A percentile compares a stretch with the other conserved stretches of the same genome.
Evolutionary conservation across 2,329 filamentous ascomycete genomes (phyloP).

Genomic region (Aspergillus pseudoglaucus): DNA sequence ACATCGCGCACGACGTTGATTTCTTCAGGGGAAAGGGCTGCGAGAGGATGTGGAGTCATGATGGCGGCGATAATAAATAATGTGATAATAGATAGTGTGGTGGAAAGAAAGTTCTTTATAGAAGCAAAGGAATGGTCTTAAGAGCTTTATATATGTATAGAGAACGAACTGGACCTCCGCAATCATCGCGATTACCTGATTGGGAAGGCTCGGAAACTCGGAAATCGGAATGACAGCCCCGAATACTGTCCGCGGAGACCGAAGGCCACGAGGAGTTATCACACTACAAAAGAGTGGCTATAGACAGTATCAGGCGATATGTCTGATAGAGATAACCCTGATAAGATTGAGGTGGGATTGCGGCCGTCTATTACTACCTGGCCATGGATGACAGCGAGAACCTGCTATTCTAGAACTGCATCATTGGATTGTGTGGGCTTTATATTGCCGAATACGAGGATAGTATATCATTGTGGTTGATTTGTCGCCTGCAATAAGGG

Average conservation of each 20-base stretch:
- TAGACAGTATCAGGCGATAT: neutral
- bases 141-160: neutral
- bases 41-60: slow-evolving; percentile 28
- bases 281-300: neutral
- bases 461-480: neutral
- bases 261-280: neutral
- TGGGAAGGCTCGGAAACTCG: neutral
- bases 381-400: neutral
- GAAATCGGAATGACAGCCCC: neutral
- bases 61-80: neutral
- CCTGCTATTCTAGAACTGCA: neutral
- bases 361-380: neutral
- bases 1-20: slow-evolving; percentile 30
- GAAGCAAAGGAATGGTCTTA: neutral
- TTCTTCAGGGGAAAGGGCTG: slow-evolving; percentile 28
- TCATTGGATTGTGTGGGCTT: neutral
- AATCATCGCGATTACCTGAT: neutral
- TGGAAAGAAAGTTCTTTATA: neutral
- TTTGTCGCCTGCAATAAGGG: neutral
- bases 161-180: no score
- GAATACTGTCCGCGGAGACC: neutral
- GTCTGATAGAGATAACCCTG: neutral
- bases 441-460: neutral
- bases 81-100: neutral
- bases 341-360: neutral